phyloP scores from a whole-genome alignment of 108 stramenopile species.

The Skeletonema menzelii region DNA sequence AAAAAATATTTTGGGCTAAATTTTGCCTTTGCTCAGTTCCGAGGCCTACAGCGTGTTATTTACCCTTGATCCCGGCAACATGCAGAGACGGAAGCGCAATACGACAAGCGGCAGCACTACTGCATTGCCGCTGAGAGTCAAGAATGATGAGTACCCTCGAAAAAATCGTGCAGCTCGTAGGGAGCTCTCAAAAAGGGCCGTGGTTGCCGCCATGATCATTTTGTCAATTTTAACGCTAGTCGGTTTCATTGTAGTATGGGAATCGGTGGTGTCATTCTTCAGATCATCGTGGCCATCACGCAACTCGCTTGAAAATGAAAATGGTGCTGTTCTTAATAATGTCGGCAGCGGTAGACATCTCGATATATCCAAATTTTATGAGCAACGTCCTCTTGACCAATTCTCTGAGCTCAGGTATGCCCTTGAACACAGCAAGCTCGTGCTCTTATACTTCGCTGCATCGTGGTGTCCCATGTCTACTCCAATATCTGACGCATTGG shows the following conservation, averaged over 20 bases:
- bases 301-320: not conserved
- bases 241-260: not conserved
- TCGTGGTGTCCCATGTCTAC: conserved; percentile 72
- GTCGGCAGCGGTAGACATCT: not conserved
- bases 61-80: too few species aligned
- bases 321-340: not conserved
- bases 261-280: not conserved
- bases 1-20: conserved; percentile 56
- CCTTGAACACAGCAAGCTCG: conserved; percentile 56
- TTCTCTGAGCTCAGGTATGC: conserved; percentile 59
- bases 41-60: too few species aligned
- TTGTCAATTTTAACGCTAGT: not conserved
- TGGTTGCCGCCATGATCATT: not conserved
- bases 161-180: not conserved
- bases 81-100: not conserved
- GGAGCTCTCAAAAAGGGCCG: not conserved
- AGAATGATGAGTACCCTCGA: not conserved
- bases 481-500: conserved; percentile 46
- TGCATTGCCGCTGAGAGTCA: not conserved
- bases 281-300: not conserved
- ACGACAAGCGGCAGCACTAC: not conserved
- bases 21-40: too few species aligned
- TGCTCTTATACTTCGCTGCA: conserved; percentile 72
- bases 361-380: not conserved
- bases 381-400: conserved; percentile 37